Base-by-base conservation (phyloP, 2,329 filamentous ascomycete genomes). In the Talaromyces piceae region DNA sequence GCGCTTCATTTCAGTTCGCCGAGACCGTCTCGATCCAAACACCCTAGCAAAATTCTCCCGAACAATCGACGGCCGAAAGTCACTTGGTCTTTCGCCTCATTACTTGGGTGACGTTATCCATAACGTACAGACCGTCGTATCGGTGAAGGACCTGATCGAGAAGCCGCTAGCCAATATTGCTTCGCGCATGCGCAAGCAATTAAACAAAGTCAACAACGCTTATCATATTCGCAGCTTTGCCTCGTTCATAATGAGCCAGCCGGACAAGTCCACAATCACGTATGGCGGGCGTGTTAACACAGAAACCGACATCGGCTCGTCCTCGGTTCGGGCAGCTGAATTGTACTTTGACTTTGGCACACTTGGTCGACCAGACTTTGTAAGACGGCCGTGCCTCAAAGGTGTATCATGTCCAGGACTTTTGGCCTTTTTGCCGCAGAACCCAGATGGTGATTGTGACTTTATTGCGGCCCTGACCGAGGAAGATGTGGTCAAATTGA, bases 401-500 rank as follows among this genome's bases (percentile, higher is more conserved):
- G 49, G 49, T 5, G 49, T 51, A n/a, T 44, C 43, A 8, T 51
- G 45, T 25, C 49, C 49, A 1, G 49, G 56, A 1, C 30, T 59
- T 11, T 45, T 59, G 16, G 48, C 55, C n/a, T 56, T 59, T 23
- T 53, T 57, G 18, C 56, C 57, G 1, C 45, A 44, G 8, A 43
- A 39, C 22, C 50, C 50, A 23, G 28, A 50, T 8, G 55, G 57
- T 7, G 54, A 55, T 50, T 50, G 57, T 20, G 57, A 60, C 45
- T 52, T 60, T 3, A 41, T 57, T 39, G 45, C 59, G 13, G 56
- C 57, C 37, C 50, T 60, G 46, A 53, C 49, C 25, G 45, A 52
- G 7, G 31, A 41, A 37, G 52, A 57, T 22, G 52, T 57, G 20
- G 28, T 22, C 13, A 49, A 23, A 11, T 33, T 60, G 18, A 53